phyloP scores from a whole-genome alignment of 208 protist species.

The Kentomonas sorsogonicus region DNA sequence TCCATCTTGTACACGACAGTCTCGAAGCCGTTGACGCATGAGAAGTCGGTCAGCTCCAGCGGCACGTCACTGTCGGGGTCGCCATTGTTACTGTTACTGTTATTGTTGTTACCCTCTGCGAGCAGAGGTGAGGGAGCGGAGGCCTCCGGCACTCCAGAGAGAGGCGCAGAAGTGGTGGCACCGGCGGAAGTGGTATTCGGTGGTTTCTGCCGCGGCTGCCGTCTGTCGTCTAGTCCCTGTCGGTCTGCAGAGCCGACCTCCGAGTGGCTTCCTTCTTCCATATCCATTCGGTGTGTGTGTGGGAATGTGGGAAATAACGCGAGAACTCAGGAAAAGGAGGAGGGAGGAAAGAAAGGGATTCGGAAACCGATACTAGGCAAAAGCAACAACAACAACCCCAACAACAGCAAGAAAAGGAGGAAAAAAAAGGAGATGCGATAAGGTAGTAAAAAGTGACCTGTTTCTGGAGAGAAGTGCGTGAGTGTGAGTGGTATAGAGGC shows the following conservation, averaged over 20 bases:
- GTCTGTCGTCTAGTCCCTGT: too few relatives aligned
- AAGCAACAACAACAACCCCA: background rate
- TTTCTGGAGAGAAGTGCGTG: too few relatives aligned
- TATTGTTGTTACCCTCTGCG: slow-evolving; percentile 2
- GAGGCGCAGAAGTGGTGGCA: too few relatives aligned
- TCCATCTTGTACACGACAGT: slow-evolving; percentile 47
- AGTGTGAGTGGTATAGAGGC: too few relatives aligned
- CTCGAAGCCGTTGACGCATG: slow-evolving; percentile 65
- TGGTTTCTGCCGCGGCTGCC: too few relatives aligned
- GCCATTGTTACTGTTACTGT: background rate
- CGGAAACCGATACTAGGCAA: background rate
- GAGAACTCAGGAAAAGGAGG: background rate
- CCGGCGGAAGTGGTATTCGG: too few relatives aligned
- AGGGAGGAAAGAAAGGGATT: too few relatives aligned
- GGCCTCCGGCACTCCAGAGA: too few relatives aligned
- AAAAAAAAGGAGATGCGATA: background rate
- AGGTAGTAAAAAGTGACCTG: background rate
- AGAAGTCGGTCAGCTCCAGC: slow-evolving; percentile 73
- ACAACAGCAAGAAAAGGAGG: background rate
- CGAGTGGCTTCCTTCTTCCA: background rate
- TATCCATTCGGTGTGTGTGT: background rate
- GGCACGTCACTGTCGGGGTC: slow-evolving; percentile 37
- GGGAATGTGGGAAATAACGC: background rate
- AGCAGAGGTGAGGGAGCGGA: background rate
- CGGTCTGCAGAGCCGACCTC: too few relatives aligned